phyloP scores from a whole-genome alignment of 768 basidiomycete genomes.

The Psilocybe cyanescens region DNA sequence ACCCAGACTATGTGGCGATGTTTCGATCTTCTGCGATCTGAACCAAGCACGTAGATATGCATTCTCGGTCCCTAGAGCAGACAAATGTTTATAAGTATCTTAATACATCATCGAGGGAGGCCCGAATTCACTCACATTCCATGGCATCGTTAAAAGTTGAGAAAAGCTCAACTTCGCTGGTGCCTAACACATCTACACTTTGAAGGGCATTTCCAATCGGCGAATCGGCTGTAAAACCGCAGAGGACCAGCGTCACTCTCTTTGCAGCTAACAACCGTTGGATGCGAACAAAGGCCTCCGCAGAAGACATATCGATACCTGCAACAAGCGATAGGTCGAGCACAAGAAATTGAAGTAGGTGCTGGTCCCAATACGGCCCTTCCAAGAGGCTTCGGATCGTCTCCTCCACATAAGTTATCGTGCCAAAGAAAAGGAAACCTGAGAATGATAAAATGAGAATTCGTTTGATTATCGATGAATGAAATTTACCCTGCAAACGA shows the following conservation, averaged over 20 bases:
- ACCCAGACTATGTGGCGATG: slow-evolving; percentile 46
- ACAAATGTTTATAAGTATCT: neutral
- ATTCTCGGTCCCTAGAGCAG: slow-evolving; percentile 85
- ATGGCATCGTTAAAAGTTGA: slow-evolving; percentile 85
- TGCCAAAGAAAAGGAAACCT: slow-evolving; percentile 93
- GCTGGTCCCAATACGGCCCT: slow-evolving; percentile 66
- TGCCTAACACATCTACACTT: slow-evolving; percentile 81
- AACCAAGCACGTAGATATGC: slow-evolving; percentile 87
- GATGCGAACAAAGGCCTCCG: slow-evolving; percentile 92
- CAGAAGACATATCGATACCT: slow-evolving; percentile 93
- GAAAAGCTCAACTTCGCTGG: slow-evolving; percentile 81
- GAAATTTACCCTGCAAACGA: slow-evolving; percentile 71
- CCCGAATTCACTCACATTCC: slow-evolving; percentile 67
- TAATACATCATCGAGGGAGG: neutral
- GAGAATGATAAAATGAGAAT: neutral
- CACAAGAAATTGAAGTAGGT: slow-evolving; percentile 88
- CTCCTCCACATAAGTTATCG: slow-evolving; percentile 88
- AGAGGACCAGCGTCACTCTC: slow-evolving; percentile 86
- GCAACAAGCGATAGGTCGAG: slow-evolving; percentile 85
- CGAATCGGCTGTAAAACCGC: slow-evolving; percentile 72
- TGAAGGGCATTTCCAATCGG: slow-evolving; percentile 72
- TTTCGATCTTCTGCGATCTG: slow-evolving; percentile 63
- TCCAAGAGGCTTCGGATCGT: slow-evolving; percentile 79
- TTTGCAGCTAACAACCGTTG: slow-evolving; percentile 79
- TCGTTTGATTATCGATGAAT: neutral